A percentile compares a stretch with the other conserved stretches of the same genome.
phyloP scores from a whole-genome alignment of 2,329 filamentous ascomycete species.

The Diaporthe batatas region DNA sequence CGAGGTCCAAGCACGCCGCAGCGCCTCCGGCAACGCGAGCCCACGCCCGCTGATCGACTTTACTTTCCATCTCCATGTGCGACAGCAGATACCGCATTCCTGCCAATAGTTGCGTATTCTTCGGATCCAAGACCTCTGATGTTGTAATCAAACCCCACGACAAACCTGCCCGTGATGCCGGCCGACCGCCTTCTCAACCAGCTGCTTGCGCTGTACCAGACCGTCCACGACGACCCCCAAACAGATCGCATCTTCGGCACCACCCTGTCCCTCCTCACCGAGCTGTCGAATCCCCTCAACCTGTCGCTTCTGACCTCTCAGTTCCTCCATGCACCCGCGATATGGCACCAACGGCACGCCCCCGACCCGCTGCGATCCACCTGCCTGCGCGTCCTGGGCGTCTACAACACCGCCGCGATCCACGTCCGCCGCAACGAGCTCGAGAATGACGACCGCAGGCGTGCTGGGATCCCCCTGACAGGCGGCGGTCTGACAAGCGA shows the following conservation, averaged over 20 bases:
- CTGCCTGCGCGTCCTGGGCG: constrained; percentile 75
- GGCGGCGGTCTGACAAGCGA: constrained; percentile 62
- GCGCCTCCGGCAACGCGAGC: constrained; percentile 19
- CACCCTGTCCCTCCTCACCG: constrained; percentile 75
- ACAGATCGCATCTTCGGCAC: constrained; percentile 73
- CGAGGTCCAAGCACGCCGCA: constrained; percentile 49
- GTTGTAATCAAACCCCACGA: background rate
- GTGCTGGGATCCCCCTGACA: constrained; percentile 44
- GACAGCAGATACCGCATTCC: background rate
- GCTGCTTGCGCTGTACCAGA: constrained; percentile 72
- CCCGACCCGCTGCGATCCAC: constrained; percentile 70
- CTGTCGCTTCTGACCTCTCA: constrained; percentile 80
- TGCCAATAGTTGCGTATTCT: background rate
- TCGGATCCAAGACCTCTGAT: background rate
- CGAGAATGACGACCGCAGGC: constrained; percentile 51
- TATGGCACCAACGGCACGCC: constrained; percentile 72
- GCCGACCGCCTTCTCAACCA: constrained; percentile 76
- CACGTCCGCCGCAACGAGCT: constrained; percentile 65
- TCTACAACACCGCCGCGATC: constrained; percentile 77
- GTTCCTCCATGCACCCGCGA: constrained; percentile 76
- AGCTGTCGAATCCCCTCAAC: constrained; percentile 81
- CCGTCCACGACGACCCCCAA: constrained; percentile 63
- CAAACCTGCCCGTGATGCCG: constrained; percentile 63
- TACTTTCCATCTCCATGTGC: constrained; percentile 7
- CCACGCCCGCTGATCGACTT: constrained; percentile 10